Conservation (phyloP, 1,284 basidiomycete species). For the Stygiomarasmius scandens region DNA sequence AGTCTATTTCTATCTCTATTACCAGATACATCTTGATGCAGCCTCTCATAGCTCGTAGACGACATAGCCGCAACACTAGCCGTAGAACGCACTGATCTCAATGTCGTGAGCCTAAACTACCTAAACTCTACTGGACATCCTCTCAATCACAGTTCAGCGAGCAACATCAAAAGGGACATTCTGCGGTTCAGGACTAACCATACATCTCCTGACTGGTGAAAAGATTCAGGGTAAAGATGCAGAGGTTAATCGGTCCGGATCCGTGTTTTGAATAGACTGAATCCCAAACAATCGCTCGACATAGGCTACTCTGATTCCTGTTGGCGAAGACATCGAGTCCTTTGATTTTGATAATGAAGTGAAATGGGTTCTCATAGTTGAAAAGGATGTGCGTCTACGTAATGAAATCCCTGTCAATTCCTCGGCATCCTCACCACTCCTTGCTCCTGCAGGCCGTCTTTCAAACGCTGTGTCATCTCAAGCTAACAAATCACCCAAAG, state of each 20-base stretch:
- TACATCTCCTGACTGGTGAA: slow-evolving; percentile 62
- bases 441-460: slow-evolving; percentile 77
- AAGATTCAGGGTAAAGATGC: slow-evolving; percentile 50
- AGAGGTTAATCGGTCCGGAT: slow-evolving; percentile 49
- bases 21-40: too few relatives aligned
- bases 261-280: background rate
- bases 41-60: slow-evolving; percentile 70
- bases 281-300: background rate
- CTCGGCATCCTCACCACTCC: background rate
- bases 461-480: slow-evolving; percentile 70
- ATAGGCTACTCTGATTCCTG: slow-evolving; percentile 77
- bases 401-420: background rate
- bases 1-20: slow-evolving; percentile 17
- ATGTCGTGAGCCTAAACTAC: slow-evolving; percentile 58
- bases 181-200: slow-evolving; percentile 63
- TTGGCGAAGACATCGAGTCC: slow-evolving; percentile 66
- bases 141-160: slow-evolving; percentile 50
- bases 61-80: slow-evolving; percentile 83
- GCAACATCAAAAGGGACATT: slow-evolving; percentile 88
- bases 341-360: slow-evolving; percentile 58
- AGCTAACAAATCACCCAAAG: slow-evolving; percentile 48
- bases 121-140: slow-evolving; percentile 4
- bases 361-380: slow-evolving; percentile 82
- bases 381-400: slow-evolving; percentile 76
- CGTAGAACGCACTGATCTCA: slow-evolving; percentile 73